Evolutionary conservation across 2,329 filamentous ascomycete species (phyloP).

Genomic region (Cryphonectria carpinicola): DNA sequence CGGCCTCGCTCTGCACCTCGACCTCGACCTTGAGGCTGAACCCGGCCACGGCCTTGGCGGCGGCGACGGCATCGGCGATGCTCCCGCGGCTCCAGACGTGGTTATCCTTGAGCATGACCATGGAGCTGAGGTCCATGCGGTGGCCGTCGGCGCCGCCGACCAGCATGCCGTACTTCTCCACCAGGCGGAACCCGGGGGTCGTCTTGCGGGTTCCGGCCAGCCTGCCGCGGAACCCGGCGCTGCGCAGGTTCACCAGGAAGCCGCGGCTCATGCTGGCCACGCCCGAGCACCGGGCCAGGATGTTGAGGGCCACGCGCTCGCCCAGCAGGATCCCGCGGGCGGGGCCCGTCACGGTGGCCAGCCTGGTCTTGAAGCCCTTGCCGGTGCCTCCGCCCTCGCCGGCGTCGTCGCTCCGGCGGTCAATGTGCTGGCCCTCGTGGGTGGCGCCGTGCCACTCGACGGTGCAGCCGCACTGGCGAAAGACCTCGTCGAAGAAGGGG

Average conservation of each 20-base stretch:
- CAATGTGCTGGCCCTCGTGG: constrained; percentile 73
- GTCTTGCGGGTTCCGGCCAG: constrained; percentile 97
- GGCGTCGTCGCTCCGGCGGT: constrained; percentile 49
- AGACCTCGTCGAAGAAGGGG: constrained; percentile 95
- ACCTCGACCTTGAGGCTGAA: constrained; percentile 96
- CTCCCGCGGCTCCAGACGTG: constrained; percentile 91
- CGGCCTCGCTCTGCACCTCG: constrained; percentile 84
- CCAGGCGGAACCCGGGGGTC: constrained; percentile 90
- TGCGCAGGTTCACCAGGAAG: constrained; percentile 59
- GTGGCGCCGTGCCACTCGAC: constrained; percentile 77
- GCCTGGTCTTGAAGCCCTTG: constrained; percentile 52
- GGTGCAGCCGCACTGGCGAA: constrained; percentile 85
- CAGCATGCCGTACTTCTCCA: constrained; percentile 98
- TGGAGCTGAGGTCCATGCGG: constrained; percentile 85
- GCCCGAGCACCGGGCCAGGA: constrained; percentile 86
- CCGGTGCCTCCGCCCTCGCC: constrained; percentile 13
- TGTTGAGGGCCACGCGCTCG: constrained; percentile 90
- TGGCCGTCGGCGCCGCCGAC: constrained; percentile 92
- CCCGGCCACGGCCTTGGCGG: constrained; percentile 81
- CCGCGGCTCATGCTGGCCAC: constrained; percentile 72
- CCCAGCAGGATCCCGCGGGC: constrained; percentile 82
- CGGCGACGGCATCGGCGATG: constrained; percentile 82
- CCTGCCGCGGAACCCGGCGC: constrained; percentile 76
- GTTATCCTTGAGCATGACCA: constrained; percentile 99
- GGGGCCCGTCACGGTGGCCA: constrained; percentile 85